phyloP scores from a whole-genome alignment of 2,329 filamentous ascomycete genomes.

The Aspergillus thermomutatus region DNA sequence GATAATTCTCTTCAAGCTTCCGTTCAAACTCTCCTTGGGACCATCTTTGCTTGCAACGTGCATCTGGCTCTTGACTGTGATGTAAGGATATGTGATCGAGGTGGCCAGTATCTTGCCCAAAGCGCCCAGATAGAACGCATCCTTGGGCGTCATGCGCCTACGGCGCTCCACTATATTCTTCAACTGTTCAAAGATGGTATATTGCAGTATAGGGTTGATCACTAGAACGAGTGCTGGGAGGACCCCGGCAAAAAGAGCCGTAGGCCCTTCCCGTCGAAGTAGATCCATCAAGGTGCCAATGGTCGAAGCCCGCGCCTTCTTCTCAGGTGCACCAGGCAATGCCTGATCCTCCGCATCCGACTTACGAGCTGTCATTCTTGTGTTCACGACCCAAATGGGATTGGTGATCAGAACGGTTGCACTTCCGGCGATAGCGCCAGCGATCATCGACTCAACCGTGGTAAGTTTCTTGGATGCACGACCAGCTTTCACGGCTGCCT shows the following conservation, averaged over 20 bases:
- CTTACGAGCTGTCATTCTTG: conserved; percentile 90
- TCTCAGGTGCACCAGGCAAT: conserved; percentile 36
- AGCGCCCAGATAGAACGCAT: conserved; percentile 88
- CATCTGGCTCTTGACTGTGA: conserved; percentile 97
- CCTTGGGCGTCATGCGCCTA: conserved; percentile 72
- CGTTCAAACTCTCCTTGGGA: conserved; percentile 76
- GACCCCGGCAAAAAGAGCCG: conserved; percentile 86
- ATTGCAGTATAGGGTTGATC: conserved; percentile 97
- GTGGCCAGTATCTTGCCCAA: conserved; percentile 94
- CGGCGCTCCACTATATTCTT: conserved; percentile 84
- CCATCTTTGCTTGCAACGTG: conserved; percentile 78
- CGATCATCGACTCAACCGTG: conserved; percentile 90
- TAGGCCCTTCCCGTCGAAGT: conserved; percentile 76
- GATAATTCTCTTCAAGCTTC: conserved; percentile 74
- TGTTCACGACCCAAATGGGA: conserved; percentile 99
- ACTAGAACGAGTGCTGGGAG: conserved; percentile 89
- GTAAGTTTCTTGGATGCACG: conserved; percentile 78
- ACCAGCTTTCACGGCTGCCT: conserved; percentile 68
- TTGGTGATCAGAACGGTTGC: conserved; percentile 96
- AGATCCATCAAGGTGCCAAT: conserved; percentile 77
- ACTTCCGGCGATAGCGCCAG: conserved; percentile 86
- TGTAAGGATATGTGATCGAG: conserved; percentile 93
- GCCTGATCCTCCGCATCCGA: conserved; percentile 49
- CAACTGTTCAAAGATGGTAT: conserved; percentile 97
- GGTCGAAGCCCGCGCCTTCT: conserved; percentile 63